A percentile compares a stretch with the other conserved stretches of the same genome.
Conservation (phyloP, 129 eudicot genomes). For the Rutidosis leptorrhynchoides region DNA sequence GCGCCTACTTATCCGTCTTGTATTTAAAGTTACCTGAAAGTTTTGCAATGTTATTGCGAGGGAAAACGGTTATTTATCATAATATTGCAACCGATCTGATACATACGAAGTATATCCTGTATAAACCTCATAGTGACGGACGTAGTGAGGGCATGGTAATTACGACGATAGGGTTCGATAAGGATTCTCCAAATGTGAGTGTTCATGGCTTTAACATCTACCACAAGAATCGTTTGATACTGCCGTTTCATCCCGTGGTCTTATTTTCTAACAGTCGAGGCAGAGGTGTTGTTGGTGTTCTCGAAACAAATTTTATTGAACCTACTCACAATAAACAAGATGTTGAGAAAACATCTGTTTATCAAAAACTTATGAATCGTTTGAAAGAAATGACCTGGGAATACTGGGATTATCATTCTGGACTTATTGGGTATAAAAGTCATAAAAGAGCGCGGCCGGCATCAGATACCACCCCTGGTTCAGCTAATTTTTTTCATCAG, state of each 20-base stretch:
- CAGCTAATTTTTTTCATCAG: constrained; percentile 33
- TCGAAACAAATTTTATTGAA: constrained; percentile 81
- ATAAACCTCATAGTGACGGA: constrained; percentile 69
- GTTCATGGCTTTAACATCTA: constrained; percentile 87
- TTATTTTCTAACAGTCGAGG: constrained; percentile 58
- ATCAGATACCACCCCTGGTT: constrained; percentile 6
- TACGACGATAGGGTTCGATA: constrained; percentile 84
- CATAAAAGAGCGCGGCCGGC: constrained; percentile 47
- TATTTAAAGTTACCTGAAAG: constrained; percentile 65
- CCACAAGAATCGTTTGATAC: constrained; percentile 90
- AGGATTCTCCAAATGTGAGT: constrained; percentile 82
- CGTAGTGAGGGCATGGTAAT: constrained; percentile 52
- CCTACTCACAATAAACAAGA: constrained; percentile 94
- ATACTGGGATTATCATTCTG: constrained; percentile 94
- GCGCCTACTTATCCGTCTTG: constrained; percentile 70
- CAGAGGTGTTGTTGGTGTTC: constrained; percentile 91
- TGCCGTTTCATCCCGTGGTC: constrained; percentile 80
- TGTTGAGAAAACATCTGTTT: constrained; percentile 80
- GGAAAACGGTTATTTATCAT: constrained; percentile 56
- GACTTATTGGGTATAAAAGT: constrained; percentile 69
- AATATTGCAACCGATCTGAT: constrained; percentile 76
- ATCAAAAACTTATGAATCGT: constrained; percentile 76
- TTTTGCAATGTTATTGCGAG: constrained; percentile 63
- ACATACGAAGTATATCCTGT: constrained; percentile 68
- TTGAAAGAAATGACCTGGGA: constrained; percentile 88